Base-by-base conservation (phyloP, 192 early-diverging fungal genomes). In the Nowakowskiella sp. region DNA sequence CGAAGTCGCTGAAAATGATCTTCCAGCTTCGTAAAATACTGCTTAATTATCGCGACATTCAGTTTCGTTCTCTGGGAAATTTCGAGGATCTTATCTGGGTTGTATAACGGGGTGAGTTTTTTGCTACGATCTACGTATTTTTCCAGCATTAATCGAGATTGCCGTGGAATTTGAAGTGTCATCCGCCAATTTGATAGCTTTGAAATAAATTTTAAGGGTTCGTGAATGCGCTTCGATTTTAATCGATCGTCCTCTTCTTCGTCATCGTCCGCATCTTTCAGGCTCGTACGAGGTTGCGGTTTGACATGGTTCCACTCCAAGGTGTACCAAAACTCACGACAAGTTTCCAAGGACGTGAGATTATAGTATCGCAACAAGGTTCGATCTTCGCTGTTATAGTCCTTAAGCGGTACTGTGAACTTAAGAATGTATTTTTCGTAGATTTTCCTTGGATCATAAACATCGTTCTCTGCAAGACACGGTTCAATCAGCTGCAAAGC, bases 21-120 rank as follows among this genome's bases (percentile, higher is more conserved):
- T 44, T 73, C 66, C n/a, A 49, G 46, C n/a, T 53, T 22, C 16
- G 42, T 44, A 33, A 58, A 73, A 48, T 68, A 73, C 31, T 61
- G 34, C 44, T 69, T 61, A 9, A 73, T 57, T 10, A 57, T 33
- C 3, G 51, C 36, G n/a, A 68, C 23, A 13, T 59, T 33, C 21
- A 73, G 43, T 1, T 49, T 42, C 16, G 60, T 30, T 29, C 64
- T 43, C 24, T 65, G 28, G 6, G 62, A 54, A 9, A 73, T 16
- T 1, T 24, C 19, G 24, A 46, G 26, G 28, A 64, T 58, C 10
- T 59, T 23, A n/a, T 42, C n/a, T 24, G 65, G 58, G 50, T 68
- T 61, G 7, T 46, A 42, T 23, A 60, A 42, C 4, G 71, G 66
- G 21, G 67, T 69, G 6, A 33, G 28, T 8, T 52, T 53, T 1